phyloP scores from a whole-genome alignment of 352 stramenopile genomes.

The Plasmopara muralis region DNA sequence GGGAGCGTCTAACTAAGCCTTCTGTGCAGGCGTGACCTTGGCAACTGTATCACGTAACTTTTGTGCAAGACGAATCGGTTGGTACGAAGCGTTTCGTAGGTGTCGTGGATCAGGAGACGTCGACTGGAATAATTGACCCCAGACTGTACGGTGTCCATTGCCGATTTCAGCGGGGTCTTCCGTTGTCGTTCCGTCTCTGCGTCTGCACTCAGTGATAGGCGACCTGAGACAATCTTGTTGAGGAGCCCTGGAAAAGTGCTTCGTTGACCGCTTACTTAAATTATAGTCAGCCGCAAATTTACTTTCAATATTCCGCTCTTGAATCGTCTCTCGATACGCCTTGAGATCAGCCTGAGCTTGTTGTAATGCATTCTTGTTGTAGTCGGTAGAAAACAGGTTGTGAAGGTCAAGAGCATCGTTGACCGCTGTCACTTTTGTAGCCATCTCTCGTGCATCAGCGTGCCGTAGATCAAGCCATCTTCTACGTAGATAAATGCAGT shows the following conservation, averaged over 20 bases:
- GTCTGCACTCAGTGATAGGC: not conserved
- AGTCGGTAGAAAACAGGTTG: not conserved
- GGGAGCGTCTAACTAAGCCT: constrained; percentile 2
- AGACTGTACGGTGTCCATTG: constrained; percentile 4
- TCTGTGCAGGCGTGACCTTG: not conserved
- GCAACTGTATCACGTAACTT: not conserved
- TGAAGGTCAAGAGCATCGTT: constrained; percentile 7
- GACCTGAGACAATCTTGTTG: constrained; percentile 8
- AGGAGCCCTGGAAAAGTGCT: constrained; percentile 6
- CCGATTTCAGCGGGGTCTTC: constrained; percentile 5
- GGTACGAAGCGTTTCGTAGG: not conserved
- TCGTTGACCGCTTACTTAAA: constrained; percentile 5
- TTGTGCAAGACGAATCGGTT: not conserved
- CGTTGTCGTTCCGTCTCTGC: constrained; percentile 3
- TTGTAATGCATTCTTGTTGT: constrained; percentile 2
- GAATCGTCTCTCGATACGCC: not conserved
- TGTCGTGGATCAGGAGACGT: constrained; percentile 9
- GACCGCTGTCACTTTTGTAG: not conserved
- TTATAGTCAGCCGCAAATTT: constrained; percentile 14
- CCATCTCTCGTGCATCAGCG: not conserved
- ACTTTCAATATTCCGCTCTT: constrained; percentile 8
- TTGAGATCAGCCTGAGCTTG: constrained; percentile 2
- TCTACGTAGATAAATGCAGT: constrained; percentile 11
- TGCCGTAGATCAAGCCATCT: constrained; percentile 6
- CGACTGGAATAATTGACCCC: constrained; percentile 9